phyloP scores from a whole-genome alignment of 805 yeast species.

The Hagleromyces aurorensis region DNA sequence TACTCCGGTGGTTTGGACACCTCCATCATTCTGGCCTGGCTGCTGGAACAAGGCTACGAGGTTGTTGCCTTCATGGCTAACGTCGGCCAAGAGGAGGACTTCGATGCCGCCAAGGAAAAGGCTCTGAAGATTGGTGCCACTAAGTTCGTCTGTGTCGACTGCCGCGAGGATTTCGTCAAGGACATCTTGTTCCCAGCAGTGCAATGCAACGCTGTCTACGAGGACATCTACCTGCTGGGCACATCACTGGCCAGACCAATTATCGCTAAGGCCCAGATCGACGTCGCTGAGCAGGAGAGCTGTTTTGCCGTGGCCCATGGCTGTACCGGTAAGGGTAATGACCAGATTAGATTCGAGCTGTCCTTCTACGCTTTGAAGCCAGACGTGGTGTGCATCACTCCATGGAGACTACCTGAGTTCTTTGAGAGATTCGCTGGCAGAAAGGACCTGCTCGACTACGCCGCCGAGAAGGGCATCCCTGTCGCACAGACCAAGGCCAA shows the following conservation, averaged over 20 bases:
- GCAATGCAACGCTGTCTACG: conserved; percentile 95
- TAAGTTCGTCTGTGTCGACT: conserved; percentile 89
- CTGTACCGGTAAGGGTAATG: conserved; percentile 99
- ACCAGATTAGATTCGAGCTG: conserved; percentile 96
- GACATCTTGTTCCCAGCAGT: conserved; percentile 91
- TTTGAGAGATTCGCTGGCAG: conserved; percentile 97
- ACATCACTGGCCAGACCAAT: conserved; percentile 98
- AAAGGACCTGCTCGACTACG: conserved; percentile 89
- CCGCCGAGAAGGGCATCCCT: conserved; percentile 84
- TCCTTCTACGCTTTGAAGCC: conserved; percentile 97
- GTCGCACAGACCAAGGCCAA: conserved; percentile 97
- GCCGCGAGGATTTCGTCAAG: conserved; percentile 90
- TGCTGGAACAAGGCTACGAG: conserved; percentile 95
- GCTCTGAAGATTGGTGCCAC: conserved; percentile 96
- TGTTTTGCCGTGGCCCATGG: conserved; percentile 99
- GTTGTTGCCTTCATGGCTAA: conserved; percentile 97
- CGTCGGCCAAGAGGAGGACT: conserved; percentile 99
- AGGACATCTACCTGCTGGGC: conserved; percentile 92
- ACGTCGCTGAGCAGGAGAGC: conserved; percentile 94
- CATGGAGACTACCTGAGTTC: conserved; percentile 97
- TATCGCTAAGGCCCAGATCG: conserved; percentile 95
- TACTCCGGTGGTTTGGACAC: conserved; percentile 99
- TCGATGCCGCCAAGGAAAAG: conserved; percentile 92
- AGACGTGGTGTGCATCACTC: conserved; percentile 92
- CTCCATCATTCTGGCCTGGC: conserved; percentile 96